A percentile compares a stretch with the other conserved stretches of the same genome.
phyloP scores from a whole-genome alignment of 2,329 filamentous ascomycete genomes.

The Hypoxylon sp. region DNA sequence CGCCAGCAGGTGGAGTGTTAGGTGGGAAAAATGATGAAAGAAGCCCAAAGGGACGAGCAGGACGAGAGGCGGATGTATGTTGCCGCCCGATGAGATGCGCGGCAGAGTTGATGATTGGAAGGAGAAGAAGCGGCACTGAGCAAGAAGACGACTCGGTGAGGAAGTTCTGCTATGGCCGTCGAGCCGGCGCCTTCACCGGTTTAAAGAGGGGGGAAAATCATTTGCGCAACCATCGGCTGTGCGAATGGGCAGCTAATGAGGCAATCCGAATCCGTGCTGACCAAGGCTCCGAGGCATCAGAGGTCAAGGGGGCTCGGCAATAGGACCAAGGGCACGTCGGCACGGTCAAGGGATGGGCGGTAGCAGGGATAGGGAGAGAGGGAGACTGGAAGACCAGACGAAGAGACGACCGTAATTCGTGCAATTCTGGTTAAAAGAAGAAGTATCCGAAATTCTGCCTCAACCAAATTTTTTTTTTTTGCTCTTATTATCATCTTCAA shows the following conservation, averaged over 20 bases:
- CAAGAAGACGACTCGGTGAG: constrained; percentile 45
- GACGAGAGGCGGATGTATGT: constrained; percentile 39
- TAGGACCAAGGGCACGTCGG: constrained; percentile 29
- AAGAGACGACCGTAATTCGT: background rate
- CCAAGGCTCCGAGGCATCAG: constrained; percentile 11
- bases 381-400: no score
- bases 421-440: background rate
- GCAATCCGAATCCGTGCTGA: constrained; percentile 37
- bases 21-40: constrained; percentile 30
- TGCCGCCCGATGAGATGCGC: constrained; percentile 38
- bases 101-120: constrained; percentile 44
- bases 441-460: constrained; percentile 19
- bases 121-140: constrained; percentile 34
- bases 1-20: constrained; percentile 33
- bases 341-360: constrained; percentile 19
- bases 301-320: constrained; percentile 2
- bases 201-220: constrained; percentile 45
- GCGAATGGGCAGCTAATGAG: constrained; percentile 30
- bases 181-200: constrained; percentile 45
- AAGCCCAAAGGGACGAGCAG: constrained; percentile 37
- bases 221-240: constrained; percentile 34
- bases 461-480: no score
- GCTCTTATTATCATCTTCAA: no score
- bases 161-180: constrained; percentile 42
- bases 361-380: constrained; percentile 13